phyloP scores from a whole-genome alignment of 768 basidiomycete genomes.

The Cystobasidium onofrii region DNA sequence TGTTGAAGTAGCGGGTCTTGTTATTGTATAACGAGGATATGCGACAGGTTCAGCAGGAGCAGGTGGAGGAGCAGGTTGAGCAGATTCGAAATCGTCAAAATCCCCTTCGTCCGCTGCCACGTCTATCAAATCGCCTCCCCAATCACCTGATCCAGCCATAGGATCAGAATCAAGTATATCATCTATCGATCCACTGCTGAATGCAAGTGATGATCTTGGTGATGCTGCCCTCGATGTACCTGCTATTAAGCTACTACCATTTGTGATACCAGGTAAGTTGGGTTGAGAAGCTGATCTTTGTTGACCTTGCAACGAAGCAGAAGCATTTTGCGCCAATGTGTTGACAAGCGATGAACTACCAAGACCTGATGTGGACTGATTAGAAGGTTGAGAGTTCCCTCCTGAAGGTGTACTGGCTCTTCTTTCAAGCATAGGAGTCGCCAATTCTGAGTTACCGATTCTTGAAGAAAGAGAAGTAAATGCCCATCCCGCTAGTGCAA shows the following conservation, averaged over 20 bases:
- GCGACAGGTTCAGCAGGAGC: neutral
- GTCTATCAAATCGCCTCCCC: constrained; percentile 84
- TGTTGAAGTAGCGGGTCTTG: neutral
- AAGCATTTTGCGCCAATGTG: neutral
- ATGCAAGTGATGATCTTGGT: neutral
- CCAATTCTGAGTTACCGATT: constrained; percentile 61
- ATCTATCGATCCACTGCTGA: neutral
- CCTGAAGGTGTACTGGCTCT: constrained; percentile 28
- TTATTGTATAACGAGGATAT: constrained; percentile 23
- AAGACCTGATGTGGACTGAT: neutral
- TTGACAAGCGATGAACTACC: neutral
- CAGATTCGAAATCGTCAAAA: constrained; percentile 80
- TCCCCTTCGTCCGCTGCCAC: constrained; percentile 87
- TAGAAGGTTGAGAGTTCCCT: constrained; percentile 37
- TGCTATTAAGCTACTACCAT: neutral
- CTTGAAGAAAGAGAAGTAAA: constrained; percentile 64
- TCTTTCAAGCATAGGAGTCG: constrained; percentile 31
- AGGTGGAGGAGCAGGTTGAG: constrained; percentile 34
- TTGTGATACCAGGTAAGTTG: neutral
- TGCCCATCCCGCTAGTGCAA: constrained; percentile 89
- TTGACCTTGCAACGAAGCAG: neutral
- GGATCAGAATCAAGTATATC: constrained; percentile 13
- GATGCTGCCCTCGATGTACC: neutral
- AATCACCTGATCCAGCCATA: constrained; percentile 47
- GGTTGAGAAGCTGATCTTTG: constrained; percentile 18